Conservation (phyloP, 106 monocot species). For the Dioscorea dumetorum region DNA sequence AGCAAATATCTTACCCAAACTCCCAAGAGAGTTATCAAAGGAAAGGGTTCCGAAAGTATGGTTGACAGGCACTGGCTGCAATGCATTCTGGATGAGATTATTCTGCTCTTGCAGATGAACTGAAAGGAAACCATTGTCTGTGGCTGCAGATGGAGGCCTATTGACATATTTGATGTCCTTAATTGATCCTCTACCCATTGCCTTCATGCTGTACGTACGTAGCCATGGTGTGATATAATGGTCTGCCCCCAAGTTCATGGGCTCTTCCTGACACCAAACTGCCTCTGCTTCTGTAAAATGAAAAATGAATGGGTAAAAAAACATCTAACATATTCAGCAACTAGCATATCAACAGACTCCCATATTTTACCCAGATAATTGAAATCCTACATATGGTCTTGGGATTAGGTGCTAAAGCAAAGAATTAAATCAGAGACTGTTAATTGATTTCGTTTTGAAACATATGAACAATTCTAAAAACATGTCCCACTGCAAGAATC, state of each 20-base stretch:
- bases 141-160: slow-evolving; percentile 71
- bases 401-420: not conserved
- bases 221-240: slow-evolving; percentile 68
- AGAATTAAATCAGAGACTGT: not conserved
- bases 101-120: slow-evolving; percentile 69
- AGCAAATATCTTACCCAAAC: too few species aligned
- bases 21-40: too few species aligned
- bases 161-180: slow-evolving; percentile 79
- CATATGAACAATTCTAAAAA: too few species aligned
- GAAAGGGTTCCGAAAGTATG: slow-evolving; percentile 6
- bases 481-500: not conserved
- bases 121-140: slow-evolving; percentile 68
- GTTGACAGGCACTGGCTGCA: slow-evolving; percentile 40
- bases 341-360: too few species aligned
- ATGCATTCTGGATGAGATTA: slow-evolving; percentile 42
- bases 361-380: too few species aligned
- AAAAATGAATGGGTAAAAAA: not conserved
- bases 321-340: not conserved
- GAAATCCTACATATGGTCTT: not conserved
- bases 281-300: slow-evolving; percentile 65
- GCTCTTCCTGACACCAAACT: slow-evolving; percentile 94
- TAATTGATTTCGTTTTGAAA: not conserved
- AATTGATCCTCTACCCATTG: slow-evolving; percentile 37
- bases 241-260: slow-evolving; percentile 96
- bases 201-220: slow-evolving; percentile 43